Base-by-base conservation (phyloP, 345 rosid genomes). In the Garcia nutans region DNA sequence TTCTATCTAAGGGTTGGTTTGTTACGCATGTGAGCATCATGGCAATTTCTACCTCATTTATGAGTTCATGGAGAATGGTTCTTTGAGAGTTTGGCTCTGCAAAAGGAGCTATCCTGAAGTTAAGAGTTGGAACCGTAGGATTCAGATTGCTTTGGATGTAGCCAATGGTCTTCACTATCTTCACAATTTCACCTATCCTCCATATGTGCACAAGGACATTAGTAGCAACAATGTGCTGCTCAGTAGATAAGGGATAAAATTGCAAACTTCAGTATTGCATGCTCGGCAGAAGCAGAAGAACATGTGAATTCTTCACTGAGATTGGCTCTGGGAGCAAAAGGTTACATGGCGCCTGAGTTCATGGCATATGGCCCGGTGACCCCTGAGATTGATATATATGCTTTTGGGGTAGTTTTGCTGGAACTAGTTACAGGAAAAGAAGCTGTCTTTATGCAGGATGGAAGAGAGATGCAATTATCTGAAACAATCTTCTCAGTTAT, bases 281-380 rank as follows among this genome's bases (percentile, higher is more conserved):
- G 83, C 67, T 74, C 86, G 64, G 73, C 83, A 22, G 78, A 73
- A 70, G 76, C 73, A 24, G 74, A 80, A 13, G 85, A 73, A 65
- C 65, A 81, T 63, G 67, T 8, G 42, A 65, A 66, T 54, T 70
- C 70, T 60, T 77, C 81, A 1, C 57, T 60, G 71, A 73, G 71
- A 65, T 69, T 68, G 57, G 69, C 76, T 68, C 16, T 76, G 13
- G 87, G 84, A 55, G 71, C 84, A 42, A 80, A 75, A 70, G 87
- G 84, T 58, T 87, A 84, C 76, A 57, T 79, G 81, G 86, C 91
- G 3, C 91, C 86, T 0, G 87, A 86, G 77, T 84, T 81, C 24
- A 13, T 81, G 10, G 89, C 84, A 67, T 74, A 60, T 55, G 89
- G 87, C 54, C 50, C 75, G 65, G 84, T 79, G 42, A 72, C 83